Conservation (phyloP, 495 filamentous ascomycete genomes). For the Penicillium goetzii region DNA sequence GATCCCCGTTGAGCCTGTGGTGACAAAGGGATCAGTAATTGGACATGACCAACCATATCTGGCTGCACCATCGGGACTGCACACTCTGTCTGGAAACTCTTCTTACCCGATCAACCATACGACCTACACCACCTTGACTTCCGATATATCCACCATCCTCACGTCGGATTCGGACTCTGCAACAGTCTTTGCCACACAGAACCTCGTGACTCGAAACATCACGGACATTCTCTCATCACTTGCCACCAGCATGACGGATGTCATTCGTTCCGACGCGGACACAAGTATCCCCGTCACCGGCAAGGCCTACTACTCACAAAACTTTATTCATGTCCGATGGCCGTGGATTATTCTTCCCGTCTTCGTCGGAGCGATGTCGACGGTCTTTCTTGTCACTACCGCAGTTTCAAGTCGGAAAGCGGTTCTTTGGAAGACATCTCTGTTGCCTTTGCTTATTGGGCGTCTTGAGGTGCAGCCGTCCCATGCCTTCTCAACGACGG, state of each 20-base stretch:
- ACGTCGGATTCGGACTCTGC: neutral
- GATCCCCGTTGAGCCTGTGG: neutral
- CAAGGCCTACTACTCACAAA: neutral
- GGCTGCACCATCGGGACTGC: neutral
- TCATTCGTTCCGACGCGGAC: neutral
- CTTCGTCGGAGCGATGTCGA: neutral
- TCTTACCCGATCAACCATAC: neutral
- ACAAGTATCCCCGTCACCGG: neutral
- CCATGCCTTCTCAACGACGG: neutral
- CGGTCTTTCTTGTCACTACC: neutral
- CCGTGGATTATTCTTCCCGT: slow-evolving; percentile 2
- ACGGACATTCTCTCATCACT: neutral
- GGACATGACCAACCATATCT: neutral
- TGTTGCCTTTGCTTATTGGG: neutral
- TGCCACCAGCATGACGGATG: neutral
- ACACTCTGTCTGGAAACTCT: neutral
- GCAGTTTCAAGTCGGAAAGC: neutral
- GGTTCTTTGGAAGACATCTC: neutral
- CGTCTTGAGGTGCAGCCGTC: neutral
- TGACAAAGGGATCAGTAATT: neutral
- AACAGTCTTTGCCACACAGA: neutral
- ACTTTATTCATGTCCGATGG: neutral
- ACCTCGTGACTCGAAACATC: neutral
- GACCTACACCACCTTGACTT: neutral
- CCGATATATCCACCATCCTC: neutral